A percentile compares a stretch with the other conserved stretches of the same genome.
phyloP scores from a whole-genome alignment of 306 rosid genomes.

The Dicorynia guianensis region DNA sequence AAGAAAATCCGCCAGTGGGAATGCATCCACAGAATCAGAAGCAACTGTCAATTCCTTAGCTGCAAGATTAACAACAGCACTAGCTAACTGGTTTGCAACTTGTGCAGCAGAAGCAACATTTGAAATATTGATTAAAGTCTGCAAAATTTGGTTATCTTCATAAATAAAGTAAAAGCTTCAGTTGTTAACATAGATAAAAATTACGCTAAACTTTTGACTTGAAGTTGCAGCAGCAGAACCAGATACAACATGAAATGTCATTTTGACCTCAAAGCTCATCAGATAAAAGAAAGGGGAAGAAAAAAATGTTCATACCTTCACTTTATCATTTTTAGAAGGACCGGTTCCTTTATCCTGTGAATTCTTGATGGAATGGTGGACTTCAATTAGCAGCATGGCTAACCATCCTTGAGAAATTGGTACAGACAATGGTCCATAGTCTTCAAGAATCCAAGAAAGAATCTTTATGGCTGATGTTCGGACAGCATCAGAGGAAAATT shows the following conservation, averaged over 20 bases:
- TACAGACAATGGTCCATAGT: constrained; percentile 72
- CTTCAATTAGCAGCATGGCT: constrained; percentile 73
- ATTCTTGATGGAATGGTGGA: constrained; percentile 59
- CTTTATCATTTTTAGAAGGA: constrained; percentile 70
- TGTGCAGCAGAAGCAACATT: constrained; percentile 80
- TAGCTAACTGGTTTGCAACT: constrained; percentile 74
- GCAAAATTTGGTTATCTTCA: constrained; percentile 44
- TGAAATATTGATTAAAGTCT: constrained; percentile 85
- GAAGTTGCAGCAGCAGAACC: constrained; percentile 34
- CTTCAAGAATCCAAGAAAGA: constrained; percentile 78
- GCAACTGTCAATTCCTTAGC: constrained; percentile 61
- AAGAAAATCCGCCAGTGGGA: constrained; percentile 80
- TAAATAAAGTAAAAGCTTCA: no score
- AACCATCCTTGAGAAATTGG: constrained; percentile 96
- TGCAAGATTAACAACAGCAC: constrained; percentile 85
- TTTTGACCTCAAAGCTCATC: background rate
- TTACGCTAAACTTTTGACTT: constrained; percentile 32
- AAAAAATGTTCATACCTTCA: constrained; percentile 67
- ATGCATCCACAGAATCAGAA: constrained; percentile 59
- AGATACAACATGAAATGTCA: constrained; percentile 27
- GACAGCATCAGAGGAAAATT: constrained; percentile 69
- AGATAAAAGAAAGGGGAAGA: background rate
- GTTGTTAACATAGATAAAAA: constrained; percentile 31
- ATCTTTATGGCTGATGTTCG: constrained; percentile 77
- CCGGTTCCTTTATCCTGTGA: constrained; percentile 64